A percentile compares a stretch with the other conserved stretches of the same genome.
These are phyloP conservation scores for Triticum turgidum DNA, from an alignment of 176 grass and related monocot species.

Conservation along the genomic window DNA sequence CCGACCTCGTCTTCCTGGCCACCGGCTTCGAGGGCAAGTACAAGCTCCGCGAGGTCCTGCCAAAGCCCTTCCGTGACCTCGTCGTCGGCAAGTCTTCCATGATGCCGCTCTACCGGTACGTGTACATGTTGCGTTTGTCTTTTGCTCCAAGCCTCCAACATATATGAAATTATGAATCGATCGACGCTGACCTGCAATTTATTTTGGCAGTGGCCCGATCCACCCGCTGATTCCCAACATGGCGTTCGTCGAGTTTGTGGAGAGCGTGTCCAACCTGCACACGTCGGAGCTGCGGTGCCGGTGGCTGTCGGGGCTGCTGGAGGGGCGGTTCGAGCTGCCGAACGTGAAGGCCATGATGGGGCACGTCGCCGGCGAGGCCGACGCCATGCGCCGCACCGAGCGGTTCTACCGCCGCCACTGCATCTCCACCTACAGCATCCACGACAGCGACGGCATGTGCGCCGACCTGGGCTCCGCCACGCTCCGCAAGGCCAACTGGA, in stretches of 20 bases:
- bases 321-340: constrained; percentile 59
- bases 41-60: constrained; percentile 73
- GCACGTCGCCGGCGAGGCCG: constrained; percentile 61
- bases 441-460: constrained; percentile 96
- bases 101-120: constrained; percentile 90
- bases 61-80: constrained; percentile 58
- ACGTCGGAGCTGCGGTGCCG: constrained; percentile 93
- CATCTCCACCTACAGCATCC: constrained; percentile 99
- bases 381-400: constrained; percentile 83
- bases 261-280: constrained; percentile 99
- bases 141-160: too few relatives aligned
- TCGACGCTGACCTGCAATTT: too few relatives aligned
- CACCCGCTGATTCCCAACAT: constrained; percentile 95
- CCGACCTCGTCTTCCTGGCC: constrained; percentile 91
- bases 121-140: too few relatives aligned
- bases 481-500: constrained; percentile 71
- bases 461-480: constrained; percentile 64
- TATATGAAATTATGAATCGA: too few relatives aligned
- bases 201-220: constrained; percentile 60
- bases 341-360: constrained; percentile 49
- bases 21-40: constrained; percentile 97
- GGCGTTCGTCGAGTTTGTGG: constrained; percentile 95
- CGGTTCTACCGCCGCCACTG: constrained; percentile 95
- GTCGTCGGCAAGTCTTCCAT: constrained; percentile 60
- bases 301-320: constrained; percentile 82